Percentiles rank a stretch among this genome's conserved stretches.
Evolutionary conservation across 352 stramenopile genomes (phyloP).

Genomic region (Pythium monospermum): DNA sequence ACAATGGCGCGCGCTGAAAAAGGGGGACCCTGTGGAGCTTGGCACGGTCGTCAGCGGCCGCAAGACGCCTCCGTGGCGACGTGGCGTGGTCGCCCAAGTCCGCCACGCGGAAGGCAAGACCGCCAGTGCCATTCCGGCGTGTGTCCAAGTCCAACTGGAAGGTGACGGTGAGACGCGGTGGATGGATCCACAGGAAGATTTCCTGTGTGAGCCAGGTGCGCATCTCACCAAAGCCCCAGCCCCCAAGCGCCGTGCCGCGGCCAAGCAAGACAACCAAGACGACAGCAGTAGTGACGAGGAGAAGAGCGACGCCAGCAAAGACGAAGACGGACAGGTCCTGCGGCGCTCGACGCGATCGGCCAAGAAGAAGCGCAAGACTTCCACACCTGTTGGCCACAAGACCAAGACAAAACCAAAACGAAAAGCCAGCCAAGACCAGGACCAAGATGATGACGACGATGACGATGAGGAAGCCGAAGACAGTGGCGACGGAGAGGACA

Average conservation of each 20-base stretch:
- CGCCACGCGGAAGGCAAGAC: constrained; percentile 6
- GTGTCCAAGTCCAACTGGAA: constrained; percentile 43
- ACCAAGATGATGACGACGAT: constrained; percentile 4
- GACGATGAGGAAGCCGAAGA: neutral
- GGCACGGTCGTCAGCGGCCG: constrained; percentile 27
- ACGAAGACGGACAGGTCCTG: neutral
- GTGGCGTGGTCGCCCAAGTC: constrained; percentile 30
- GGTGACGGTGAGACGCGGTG: constrained; percentile 39
- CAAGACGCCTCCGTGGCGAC: constrained; percentile 44
- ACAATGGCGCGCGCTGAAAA: constrained; percentile 61
- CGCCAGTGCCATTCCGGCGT: neutral
- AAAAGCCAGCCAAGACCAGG: no score
- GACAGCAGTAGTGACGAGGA: constrained; percentile 3
- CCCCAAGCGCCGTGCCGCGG: neutral
- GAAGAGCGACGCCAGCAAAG: neutral
- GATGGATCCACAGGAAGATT: constrained; percentile 51
- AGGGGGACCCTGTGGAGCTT: constrained; percentile 47
- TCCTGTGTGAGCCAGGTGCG: constrained; percentile 26
- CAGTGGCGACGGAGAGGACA: neutral
- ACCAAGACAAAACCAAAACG: no score
- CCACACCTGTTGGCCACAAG: no score
- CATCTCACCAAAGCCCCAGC: neutral
- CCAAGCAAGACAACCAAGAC: neutral
- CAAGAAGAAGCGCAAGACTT: no score
- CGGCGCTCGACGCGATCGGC: no score